Base-by-base conservation (phyloP, 352 stramenopile genomes). In the Phytophthora sp. region DNA sequence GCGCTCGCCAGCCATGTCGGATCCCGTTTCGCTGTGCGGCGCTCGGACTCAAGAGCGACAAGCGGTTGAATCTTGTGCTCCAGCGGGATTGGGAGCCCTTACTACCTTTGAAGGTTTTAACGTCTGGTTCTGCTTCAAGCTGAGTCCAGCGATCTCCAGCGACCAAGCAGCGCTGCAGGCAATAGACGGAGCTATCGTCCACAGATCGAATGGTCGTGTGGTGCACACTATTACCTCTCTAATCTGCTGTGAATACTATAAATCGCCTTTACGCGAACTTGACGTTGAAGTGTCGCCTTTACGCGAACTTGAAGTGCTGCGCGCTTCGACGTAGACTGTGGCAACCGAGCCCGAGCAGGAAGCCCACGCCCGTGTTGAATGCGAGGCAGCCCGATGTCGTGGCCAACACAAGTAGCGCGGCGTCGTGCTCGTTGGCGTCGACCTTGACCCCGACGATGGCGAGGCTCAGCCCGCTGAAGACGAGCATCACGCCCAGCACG, bases 331-430 rank as follows among this genome's bases (percentile, higher is more conserved):
- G 57, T 30, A 86, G 46, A 16, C 71, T 1, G 53, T 83, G 74
- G 24, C 77, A 67, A 18, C 27, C 33, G 42, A 80, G 63, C 26
- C 80, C 80, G 35, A 89, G 64, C 33, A 87, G 57, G 61, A 89
- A 89, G 51, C 77, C 80, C 4, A 54, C 76, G 27, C 80, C 80
- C n/a, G 80, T 87, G 66, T 89, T 85, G 64, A 80, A 75, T 0
- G 76, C 77, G 8, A 89, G 66, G 16, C 71, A 77, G 3, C 74
- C 74, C 3, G 66, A 62, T 1, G 76, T 60, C 15, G 80, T 89
- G 42, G 80, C 45, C 42, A 86, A 52, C 30, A 87, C 51, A 46
- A 89, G 53, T 11, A 87, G 62, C 7, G 61, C 58, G 8, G 72
- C 66, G n/a, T 84, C 66, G 7, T 55, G 35, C 57, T 77, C 78